Conservation (phyloP, 306 rosid species). For the Vigna trinervia region DNA sequence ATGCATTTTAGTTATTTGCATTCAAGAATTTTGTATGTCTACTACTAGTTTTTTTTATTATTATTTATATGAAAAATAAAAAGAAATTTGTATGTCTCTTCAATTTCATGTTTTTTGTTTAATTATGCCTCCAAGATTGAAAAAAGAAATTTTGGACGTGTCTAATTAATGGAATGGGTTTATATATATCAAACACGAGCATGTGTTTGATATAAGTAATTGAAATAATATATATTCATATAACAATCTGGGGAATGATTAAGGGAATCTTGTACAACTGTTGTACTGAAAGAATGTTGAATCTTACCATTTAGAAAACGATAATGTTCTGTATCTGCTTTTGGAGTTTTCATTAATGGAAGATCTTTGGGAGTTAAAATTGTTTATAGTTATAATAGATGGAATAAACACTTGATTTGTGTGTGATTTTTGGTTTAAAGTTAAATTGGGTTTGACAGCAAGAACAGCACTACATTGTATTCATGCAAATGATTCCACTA, state of each 20-base stretch:
- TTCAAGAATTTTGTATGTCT: conserved; percentile 36
- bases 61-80: conserved; percentile 30
- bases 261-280: conserved; percentile 33
- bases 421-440: conserved; percentile 37
- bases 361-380: background rate
- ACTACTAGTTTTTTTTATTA: background rate
- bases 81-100: background rate
- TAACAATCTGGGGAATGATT: background rate
- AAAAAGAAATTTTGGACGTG: background rate
- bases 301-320: conserved; percentile 33
- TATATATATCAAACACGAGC: background rate
- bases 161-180: background rate
- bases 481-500: conserved; percentile 62
- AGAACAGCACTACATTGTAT: conserved; percentile 25
- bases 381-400: too few species aligned
- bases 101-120: background rate
- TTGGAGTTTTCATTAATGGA: background rate
- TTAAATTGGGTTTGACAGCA: conserved; percentile 44
- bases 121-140: background rate
- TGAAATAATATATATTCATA: conserved; percentile 17
- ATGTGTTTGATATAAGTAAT: background rate
- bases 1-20: conserved; percentile 29
- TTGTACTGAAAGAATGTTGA: conserved; percentile 36
- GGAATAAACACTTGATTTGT: too few species aligned
- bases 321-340: background rate